Percentiles rank a stretch among this genome's conserved stretches.
Evolutionary conservation across 2,329 filamentous ascomycete genomes (phyloP).

Genomic region (Aureobasidium sp.): DNA sequence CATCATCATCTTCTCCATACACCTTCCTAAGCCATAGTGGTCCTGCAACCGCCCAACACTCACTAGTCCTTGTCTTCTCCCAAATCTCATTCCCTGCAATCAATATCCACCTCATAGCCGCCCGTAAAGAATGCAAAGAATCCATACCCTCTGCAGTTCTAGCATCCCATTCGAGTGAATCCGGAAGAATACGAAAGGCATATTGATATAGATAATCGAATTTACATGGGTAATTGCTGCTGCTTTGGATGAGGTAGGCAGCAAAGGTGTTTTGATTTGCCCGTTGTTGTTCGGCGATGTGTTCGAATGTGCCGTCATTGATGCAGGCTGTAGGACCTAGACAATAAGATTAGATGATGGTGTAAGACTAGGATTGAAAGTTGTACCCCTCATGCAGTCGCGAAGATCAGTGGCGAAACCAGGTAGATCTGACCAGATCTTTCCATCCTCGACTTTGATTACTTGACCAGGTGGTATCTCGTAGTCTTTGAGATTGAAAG

Average conservation of each 20-base stretch:
- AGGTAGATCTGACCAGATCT: neutral
- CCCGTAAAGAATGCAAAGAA: neutral
- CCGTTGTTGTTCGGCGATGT: slow-evolving; percentile 5
- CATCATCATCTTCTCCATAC: neutral
- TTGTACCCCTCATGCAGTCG: slow-evolving; percentile 9
- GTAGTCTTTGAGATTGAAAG: neutral
- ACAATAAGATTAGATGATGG: neutral
- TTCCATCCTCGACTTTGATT: neutral
- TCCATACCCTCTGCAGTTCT: neutral
- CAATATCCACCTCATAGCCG: neutral
- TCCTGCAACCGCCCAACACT: neutral
- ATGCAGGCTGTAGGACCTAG: slow-evolving; percentile 4
- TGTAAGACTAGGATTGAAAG: too few relatives aligned
- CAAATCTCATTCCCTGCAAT: neutral
- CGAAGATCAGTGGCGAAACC: neutral
- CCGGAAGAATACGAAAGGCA: neutral
- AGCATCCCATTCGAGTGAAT: neutral
- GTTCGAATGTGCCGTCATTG: neutral
- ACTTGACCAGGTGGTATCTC: neutral
- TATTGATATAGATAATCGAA: neutral
- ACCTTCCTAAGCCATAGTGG: neutral
- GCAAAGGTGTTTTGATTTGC: slow-evolving; percentile 12
- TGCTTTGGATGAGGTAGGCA: neutral
- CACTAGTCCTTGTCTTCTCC: neutral
- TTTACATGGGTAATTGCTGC: neutral